Evolutionary conservation across 805 yeast species (phyloP), one percentile per base, ranked within the genome.

Genomic region (Candida ortonii): DNA sequence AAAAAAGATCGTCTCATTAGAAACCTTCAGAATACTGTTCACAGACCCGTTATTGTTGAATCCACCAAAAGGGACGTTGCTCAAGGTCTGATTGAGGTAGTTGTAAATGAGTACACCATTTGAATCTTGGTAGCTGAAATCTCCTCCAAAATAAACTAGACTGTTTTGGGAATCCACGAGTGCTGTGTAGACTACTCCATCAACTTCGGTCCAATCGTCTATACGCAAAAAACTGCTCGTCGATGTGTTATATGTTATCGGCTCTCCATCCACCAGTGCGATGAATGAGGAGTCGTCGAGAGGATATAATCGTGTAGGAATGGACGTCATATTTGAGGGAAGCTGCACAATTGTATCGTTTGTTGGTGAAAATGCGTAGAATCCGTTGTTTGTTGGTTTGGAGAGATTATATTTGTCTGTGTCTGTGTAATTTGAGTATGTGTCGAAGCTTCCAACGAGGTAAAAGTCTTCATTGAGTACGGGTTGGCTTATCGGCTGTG

Each of bases 131-230:
- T 67, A 78, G 5, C 67, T 55, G 46, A 90, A 75, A 39, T 74
- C 69, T 14, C 98, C 98, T 7, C 97, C 98, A 30, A 85, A 71
- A 51, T 84, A 87, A 0, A 86, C 70, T 15, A 74, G 36, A 15
- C 71, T 59, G 21, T 61, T 55, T 28, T 65, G 68, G 2, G 45
- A 30, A 58, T 79, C 80, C 35, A 77, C 73, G 25, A 64, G 62
- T 1, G 74, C 68, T 0, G 78, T 49, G 3, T 56, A 47, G 2
- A 81, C 67, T 1, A 53, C 37, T 5, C 78, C 80, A 3, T 52
- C 28, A 2, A 57, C 61, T 5, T 44, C 20, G 4, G 41, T 23
- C 66, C 66, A 61, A 14, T 39, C 40, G 6, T 21, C 21, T 2
- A 59, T 15, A 2, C 20, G 16, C 2, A 27, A 15, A 1, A 37